Conservation (phyloP, 2,329 filamentous ascomycete species). For the Botrytis porri region DNA sequence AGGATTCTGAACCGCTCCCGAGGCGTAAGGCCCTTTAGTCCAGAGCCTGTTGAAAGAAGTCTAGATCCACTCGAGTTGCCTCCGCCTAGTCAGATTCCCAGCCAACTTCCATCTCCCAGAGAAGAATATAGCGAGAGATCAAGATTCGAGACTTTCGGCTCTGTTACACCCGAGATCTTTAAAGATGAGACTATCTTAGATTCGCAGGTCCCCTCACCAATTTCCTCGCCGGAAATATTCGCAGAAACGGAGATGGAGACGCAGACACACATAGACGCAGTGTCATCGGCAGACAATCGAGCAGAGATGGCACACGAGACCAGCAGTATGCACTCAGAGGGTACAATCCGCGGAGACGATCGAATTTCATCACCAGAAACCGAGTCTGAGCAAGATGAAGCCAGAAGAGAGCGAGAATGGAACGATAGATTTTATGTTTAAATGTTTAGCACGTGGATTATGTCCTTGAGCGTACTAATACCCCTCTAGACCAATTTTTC, state of each 20-base stretch:
- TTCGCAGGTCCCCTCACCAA: neutral
- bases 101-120: neutral
- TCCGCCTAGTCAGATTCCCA: constrained; percentile 1
- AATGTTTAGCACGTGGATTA: constrained; percentile 7
- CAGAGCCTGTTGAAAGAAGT: constrained; percentile 38
- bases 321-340: constrained; percentile 10
- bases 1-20: constrained; percentile 49
- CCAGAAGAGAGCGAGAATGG: neutral
- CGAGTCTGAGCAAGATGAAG: neutral
- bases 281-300: neutral
- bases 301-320: neutral
- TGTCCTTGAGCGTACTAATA: constrained; percentile 19
- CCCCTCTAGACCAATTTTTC: constrained; percentile 18
- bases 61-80: constrained; percentile 29
- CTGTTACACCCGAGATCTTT: constrained; percentile 8
- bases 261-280: no score
- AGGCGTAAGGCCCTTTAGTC: constrained; percentile 58
- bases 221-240: neutral
- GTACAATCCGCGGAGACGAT: constrained; percentile 17
- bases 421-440: constrained; percentile 16
- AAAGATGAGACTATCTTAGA: constrained; percentile 4
- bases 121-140: constrained; percentile 13
- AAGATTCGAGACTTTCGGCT: neutral
- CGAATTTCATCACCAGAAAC: neutral
- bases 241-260: neutral